Evolutionary conservation across 345 rosid genomes (phyloP).

Genomic region (Mercurialis annua): DNA sequence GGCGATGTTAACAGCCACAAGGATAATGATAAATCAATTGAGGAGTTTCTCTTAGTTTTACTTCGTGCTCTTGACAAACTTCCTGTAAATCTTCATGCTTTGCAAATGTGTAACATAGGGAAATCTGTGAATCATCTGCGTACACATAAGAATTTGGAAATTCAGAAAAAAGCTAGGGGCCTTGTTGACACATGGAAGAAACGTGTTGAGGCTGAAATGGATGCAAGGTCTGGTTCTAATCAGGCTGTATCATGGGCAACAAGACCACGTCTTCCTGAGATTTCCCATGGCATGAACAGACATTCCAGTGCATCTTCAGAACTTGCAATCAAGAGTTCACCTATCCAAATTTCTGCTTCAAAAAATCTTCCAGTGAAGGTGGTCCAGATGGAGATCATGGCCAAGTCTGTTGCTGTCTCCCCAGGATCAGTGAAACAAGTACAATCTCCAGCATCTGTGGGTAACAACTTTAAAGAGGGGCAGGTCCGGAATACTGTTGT

Average conservation of each 20-base stretch:
- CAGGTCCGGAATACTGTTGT: slow-evolving; percentile 38
- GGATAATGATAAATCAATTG: slow-evolving; percentile 61
- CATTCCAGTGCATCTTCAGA: slow-evolving; percentile 57
- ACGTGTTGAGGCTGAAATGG: slow-evolving; percentile 95
- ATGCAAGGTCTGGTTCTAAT: slow-evolving; percentile 62
- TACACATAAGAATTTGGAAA: slow-evolving; percentile 67
- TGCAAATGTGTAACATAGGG: slow-evolving; percentile 85
- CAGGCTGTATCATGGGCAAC: slow-evolving; percentile 64
- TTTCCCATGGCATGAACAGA: slow-evolving; percentile 49
- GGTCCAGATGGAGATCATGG: slow-evolving; percentile 43
- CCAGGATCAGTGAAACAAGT: slow-evolving; percentile 55
- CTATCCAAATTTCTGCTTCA: slow-evolving; percentile 51
- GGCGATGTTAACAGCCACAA: slow-evolving; percentile 63
- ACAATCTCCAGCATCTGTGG: slow-evolving; percentile 43
- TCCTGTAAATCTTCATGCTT: slow-evolving; percentile 85
- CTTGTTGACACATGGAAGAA: slow-evolving; percentile 97
- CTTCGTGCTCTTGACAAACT: slow-evolving; percentile 89
- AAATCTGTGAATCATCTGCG: slow-evolving; percentile 89
- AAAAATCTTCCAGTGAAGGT: slow-evolving; percentile 54
- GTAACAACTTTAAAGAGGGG: slow-evolving; percentile 49
- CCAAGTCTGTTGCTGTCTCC: slow-evolving; percentile 49
- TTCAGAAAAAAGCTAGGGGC: slow-evolving; percentile 85
- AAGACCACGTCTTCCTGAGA: slow-evolving; percentile 61
- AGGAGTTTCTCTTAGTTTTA: slow-evolving; percentile 67
- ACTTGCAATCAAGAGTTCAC: slow-evolving; percentile 53